Evolutionary conservation across 805 yeast genomes (phyloP).

Genomic region (Metschnikowia cerradonensis): DNA sequence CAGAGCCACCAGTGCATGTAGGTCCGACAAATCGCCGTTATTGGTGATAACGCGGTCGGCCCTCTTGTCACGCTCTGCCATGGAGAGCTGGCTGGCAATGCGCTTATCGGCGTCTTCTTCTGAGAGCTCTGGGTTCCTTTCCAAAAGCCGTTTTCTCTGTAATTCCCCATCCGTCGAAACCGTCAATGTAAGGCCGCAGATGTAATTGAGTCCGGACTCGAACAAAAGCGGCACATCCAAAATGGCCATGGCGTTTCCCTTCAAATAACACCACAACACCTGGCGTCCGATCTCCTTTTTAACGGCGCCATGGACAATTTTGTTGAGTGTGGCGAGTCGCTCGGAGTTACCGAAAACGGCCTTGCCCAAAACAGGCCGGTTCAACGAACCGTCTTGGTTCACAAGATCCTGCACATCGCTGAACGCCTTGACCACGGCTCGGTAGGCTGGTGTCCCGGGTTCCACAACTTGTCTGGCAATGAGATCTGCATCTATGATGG

Average conservation of each 20-base stretch:
- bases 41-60: conserved; percentile 74
- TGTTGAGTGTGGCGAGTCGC: conserved; percentile 58
- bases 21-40: conserved; percentile 28
- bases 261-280: conserved; percentile 54
- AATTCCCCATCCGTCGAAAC: conserved; percentile 55
- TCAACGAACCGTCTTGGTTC: conserved; percentile 43
- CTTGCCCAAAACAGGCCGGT: conserved; percentile 72
- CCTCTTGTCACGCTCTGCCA: conserved; percentile 48
- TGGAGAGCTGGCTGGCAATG: conserved; percentile 72
- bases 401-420: conserved; percentile 50
- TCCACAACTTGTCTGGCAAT: conserved; percentile 83
- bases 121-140: conserved; percentile 64
- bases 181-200: conserved; percentile 70
- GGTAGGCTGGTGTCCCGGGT: conserved; percentile 74
- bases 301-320: conserved; percentile 86
- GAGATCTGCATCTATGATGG: conserved; percentile 83
- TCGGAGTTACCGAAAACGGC: conserved; percentile 69
- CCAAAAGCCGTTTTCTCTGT: conserved; percentile 61
- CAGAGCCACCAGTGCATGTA: conserved; percentile 20
- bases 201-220: conserved; percentile 65
- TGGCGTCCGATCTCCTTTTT: conserved; percentile 59
- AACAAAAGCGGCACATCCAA: conserved; percentile 89
- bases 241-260: conserved; percentile 57
- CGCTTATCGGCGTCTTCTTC: conserved; percentile 66
- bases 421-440: conserved; percentile 60